Evolutionary conservation across 2,329 filamentous ascomycete species (phyloP).

Genomic region (Clarireedia sp.): DNA sequence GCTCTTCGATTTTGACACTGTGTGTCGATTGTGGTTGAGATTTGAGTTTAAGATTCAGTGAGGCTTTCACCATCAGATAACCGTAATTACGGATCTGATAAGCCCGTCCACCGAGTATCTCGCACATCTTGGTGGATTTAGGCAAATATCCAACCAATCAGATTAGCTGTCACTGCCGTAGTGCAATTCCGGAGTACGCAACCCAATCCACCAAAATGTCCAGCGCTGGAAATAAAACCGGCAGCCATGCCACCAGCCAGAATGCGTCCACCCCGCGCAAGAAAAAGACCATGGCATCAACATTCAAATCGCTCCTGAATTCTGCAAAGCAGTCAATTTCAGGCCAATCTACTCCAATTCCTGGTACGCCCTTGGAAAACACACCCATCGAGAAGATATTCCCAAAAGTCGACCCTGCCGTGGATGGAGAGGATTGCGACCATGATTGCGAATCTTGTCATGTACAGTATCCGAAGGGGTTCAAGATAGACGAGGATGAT

Average conservation of each 20-base stretch:
- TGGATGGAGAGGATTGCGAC: constrained; percentile 83
- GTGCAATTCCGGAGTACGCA: neutral
- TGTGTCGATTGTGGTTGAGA: too few relatives aligned
- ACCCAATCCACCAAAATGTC: neutral
- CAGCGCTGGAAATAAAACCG: constrained; percentile 1
- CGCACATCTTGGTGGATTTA: neutral
- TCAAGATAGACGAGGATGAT: constrained; percentile 70
- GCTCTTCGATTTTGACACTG: neutral
- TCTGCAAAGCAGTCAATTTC: constrained; percentile 22
- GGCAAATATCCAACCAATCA: neutral
- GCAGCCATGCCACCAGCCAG: neutral
- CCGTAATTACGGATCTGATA: neutral
- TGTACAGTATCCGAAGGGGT: constrained; percentile 63
- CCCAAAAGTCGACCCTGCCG: constrained; percentile 59
- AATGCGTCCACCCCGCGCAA: neutral
- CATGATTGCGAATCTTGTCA: constrained; percentile 80
- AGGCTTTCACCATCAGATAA: neutral
- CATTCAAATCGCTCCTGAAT: constrained; percentile 24
- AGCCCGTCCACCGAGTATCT: neutral
- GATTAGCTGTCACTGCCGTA: neutral
- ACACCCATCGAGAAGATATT: constrained; percentile 48
- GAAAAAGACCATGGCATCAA: constrained; percentile 19
- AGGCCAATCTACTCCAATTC: constrained; percentile 21
- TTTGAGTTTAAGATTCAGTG: neutral
- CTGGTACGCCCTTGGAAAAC: constrained; percentile 17